These are phyloP conservation scores for Fusarium goolgardi DNA, from an alignment of 2,329 filamentous ascomycete species.

Conservation along the genomic window DNA sequence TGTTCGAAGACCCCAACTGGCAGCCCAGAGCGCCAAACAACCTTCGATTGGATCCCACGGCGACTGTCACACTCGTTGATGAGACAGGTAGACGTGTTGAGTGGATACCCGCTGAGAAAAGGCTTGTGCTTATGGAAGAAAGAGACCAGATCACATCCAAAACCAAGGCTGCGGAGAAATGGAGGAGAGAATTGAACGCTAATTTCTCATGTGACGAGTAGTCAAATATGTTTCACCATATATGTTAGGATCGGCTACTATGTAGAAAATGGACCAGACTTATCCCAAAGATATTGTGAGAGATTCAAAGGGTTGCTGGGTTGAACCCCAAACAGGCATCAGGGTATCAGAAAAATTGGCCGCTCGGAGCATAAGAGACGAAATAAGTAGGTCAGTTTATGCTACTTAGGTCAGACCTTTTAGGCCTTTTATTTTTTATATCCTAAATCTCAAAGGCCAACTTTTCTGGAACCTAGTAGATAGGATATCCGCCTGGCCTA, in stretches of 20 bases:
- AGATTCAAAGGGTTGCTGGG: neutral
- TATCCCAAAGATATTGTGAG: neutral
- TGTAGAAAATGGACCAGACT: neutral
- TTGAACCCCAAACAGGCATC: no score
- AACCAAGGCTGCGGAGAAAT: slow-evolving; percentile 14
- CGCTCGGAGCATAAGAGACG: no score
- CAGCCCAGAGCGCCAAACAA: slow-evolving; percentile 37
- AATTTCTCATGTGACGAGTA: neutral
- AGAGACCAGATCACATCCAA: slow-evolving; percentile 11
- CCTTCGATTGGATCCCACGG: slow-evolving; percentile 29
- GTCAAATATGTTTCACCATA: neutral
- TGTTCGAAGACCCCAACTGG: slow-evolving; percentile 61
- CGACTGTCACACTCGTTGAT: slow-evolving; percentile 38
- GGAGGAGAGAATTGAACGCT: slow-evolving; percentile 3
- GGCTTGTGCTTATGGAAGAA: slow-evolving; percentile 38
- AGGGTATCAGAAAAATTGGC: no score
- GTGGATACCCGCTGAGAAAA: slow-evolving; percentile 39
- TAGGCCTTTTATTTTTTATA: no score
- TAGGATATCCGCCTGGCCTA: no score
- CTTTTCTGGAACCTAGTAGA: no score
- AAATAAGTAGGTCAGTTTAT: no score
- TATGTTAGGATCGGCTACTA: neutral
- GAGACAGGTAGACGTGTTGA: slow-evolving; percentile 41
- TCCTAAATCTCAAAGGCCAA: no score
- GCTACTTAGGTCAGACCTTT: no score